These are phyloP conservation scores for Penicillium lagena DNA, from an alignment of 495 filamentous ascomycete species.

Conservation along the genomic window DNA sequence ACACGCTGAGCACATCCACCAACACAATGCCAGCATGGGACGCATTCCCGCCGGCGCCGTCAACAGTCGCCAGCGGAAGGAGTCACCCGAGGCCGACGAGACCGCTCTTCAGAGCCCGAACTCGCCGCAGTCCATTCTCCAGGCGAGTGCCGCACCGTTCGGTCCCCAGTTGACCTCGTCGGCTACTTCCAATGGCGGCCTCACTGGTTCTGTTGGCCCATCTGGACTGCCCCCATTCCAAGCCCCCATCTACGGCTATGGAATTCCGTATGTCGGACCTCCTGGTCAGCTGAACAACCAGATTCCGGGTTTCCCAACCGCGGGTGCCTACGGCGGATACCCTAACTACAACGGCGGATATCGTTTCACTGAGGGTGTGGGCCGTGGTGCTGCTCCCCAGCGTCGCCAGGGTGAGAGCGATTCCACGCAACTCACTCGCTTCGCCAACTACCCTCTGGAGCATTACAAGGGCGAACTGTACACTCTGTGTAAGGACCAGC, in stretches of 20 bases:
- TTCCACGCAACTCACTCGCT: constrained; percentile 49
- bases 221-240: constrained; percentile 18
- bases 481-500: constrained; percentile 88
- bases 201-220: constrained; percentile 12
- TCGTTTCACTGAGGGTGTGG: constrained; percentile 24
- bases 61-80: constrained; percentile 59
- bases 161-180: constrained; percentile 34
- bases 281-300: constrained; percentile 20
- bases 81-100: constrained; percentile 47
- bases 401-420: constrained; percentile 32
- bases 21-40: constrained; percentile 75
- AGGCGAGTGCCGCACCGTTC: constrained; percentile 71
- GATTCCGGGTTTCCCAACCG: constrained; percentile 17
- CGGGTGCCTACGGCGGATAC: constrained; percentile 20
- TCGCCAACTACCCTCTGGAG: constrained; percentile 71
- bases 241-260: constrained; percentile 26
- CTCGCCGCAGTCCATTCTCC: constrained; percentile 61
- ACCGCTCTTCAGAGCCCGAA: constrained; percentile 32
- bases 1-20: constrained; percentile 70
- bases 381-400: constrained; percentile 15
- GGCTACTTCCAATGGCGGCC: constrained; percentile 8
- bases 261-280: constrained; percentile 26
- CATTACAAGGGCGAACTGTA: constrained; percentile 76
- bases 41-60: constrained; percentile 62
- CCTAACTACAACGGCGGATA: constrained; percentile 23